phyloP scores from a whole-genome alignment of 164 flowering plant species.

The Macadamia integrifolia region DNA sequence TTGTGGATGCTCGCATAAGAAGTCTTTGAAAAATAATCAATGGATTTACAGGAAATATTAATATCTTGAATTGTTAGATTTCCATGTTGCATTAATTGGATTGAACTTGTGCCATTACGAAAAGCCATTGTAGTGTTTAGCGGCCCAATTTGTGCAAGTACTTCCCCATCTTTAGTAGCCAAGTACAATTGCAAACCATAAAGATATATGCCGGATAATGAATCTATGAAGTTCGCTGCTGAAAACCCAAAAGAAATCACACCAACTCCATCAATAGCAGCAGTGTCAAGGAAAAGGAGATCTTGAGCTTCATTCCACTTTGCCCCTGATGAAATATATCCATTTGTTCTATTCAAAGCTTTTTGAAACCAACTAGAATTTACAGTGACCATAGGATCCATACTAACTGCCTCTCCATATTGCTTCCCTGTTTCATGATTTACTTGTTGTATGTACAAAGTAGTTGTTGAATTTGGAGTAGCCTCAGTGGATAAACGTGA shows the following conservation, averaged over 20 bases:
- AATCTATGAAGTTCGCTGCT: constrained; percentile 16
- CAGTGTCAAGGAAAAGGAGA: constrained; percentile 25
- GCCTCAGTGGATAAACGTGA: constrained; percentile 12
- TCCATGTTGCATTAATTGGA: constrained; percentile 11
- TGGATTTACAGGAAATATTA: constrained; percentile 26
- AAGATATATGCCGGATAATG: constrained; percentile 22
- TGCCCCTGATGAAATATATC: constrained; percentile 26
- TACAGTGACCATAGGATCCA: neutral
- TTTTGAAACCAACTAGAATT: constrained; percentile 38
- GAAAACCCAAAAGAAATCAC: constrained; percentile 51
- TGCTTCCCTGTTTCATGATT: constrained; percentile 29
- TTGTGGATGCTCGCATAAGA: constrained; percentile 17
- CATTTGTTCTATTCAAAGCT: constrained; percentile 24
- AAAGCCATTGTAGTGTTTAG: constrained; percentile 18
- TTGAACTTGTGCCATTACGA: constrained; percentile 14
- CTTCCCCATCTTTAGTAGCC: constrained; percentile 34
- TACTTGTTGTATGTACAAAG: constrained; percentile 39
- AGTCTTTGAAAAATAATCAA: neutral
- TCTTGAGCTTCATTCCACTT: constrained; percentile 26
- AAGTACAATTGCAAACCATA: constrained; percentile 32
- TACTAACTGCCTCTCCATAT: constrained; percentile 23
- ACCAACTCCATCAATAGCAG: constrained; percentile 28
- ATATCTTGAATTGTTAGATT: neutral
- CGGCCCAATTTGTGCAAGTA: constrained; percentile 26
- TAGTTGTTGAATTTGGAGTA: neutral